phyloP scores from a whole-genome alignment of 73 alveolate species.

The Uronychia binucleata region DNA sequence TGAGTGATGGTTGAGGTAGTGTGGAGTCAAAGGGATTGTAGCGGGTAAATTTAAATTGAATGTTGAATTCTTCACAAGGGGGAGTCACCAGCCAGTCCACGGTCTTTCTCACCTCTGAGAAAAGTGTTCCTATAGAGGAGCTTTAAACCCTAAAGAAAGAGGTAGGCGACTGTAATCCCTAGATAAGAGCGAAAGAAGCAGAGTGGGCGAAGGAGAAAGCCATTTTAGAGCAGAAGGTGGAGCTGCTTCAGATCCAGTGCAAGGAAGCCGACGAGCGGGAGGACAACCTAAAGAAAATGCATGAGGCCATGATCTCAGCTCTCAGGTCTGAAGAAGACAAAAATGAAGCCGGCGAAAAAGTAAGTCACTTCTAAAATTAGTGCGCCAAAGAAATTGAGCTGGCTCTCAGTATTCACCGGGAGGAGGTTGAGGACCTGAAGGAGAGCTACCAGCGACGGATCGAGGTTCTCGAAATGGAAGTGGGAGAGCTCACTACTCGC shows the following conservation, averaged over 20 bases:
- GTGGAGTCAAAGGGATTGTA: too few relatives aligned
- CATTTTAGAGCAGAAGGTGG: conserved; percentile 22
- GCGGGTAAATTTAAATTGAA: too few relatives aligned
- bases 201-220: conserved; percentile 47
- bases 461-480: background rate
- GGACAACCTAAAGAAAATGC: conserved; percentile 32
- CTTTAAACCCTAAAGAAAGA: too few relatives aligned
- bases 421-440: background rate
- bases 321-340: background rate
- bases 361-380: background rate
- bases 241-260: conserved; percentile 28
- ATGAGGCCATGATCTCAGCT: conserved; percentile 47
- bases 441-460: background rate
- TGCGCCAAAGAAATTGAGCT: background rate
- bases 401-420: background rate
- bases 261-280: conserved; percentile 46
- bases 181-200: conserved; percentile 25
- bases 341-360: background rate
- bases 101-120: too few relatives aligned
- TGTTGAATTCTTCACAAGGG: too few relatives aligned
- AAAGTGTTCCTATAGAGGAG: too few relatives aligned
- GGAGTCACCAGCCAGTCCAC: too few relatives aligned
- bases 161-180: too few relatives aligned
- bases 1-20: too few relatives aligned
- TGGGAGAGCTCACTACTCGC: background rate